Evolutionary conservation across 768 basidiomycete species (phyloP), one percentile per base, ranked within the genome.

Genomic region (Boletus reticulatus): DNA sequence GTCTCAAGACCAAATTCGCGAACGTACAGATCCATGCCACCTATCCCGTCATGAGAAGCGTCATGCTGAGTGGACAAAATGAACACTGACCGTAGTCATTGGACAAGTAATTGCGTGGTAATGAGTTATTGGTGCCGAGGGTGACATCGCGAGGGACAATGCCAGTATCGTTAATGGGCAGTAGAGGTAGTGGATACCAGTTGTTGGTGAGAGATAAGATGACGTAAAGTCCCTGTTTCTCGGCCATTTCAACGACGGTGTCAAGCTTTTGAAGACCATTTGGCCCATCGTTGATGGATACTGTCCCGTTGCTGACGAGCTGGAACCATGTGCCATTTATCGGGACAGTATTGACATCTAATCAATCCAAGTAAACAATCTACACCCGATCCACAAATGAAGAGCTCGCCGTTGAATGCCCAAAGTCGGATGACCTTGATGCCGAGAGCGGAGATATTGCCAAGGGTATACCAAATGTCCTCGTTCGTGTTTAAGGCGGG

Each of bases 21-120:
- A 49, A 87, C 81, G 64, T 87, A 88, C 14, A 76, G 66, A 66
- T 88, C 86, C 83, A 85, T 85, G 34, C 85, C 84, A 46, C 84
- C 84, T 84, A 51, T 55, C 48, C 52, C 19, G 29, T 50, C 37
- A 46, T 61, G 57, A 60, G 29, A 56, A 42, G 29, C n/a, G 43
- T 5, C 16, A 13, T 45, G 34, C 31, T 27, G 32, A 43, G 36
- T 14, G 27, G 52, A 37, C 7, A 27, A n/a, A 29, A 31, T 31
- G 44, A 49, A 48, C 29, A 52, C 61, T 37, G 49, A 80, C 86
- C 86, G 50, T 81, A 88, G 61, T 84, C 81, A 59, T 85, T 86
- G 50, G 83, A 85, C 43, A 87, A 63, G 48, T 73, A 76, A 55
- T 83, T 83, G 24, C 82, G 74, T 13, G 82, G 80, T 14, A 76